Base-by-base conservation (phyloP, 192 early-diverging fungal genomes). In the Phlyctochytrium bullatum region DNA sequence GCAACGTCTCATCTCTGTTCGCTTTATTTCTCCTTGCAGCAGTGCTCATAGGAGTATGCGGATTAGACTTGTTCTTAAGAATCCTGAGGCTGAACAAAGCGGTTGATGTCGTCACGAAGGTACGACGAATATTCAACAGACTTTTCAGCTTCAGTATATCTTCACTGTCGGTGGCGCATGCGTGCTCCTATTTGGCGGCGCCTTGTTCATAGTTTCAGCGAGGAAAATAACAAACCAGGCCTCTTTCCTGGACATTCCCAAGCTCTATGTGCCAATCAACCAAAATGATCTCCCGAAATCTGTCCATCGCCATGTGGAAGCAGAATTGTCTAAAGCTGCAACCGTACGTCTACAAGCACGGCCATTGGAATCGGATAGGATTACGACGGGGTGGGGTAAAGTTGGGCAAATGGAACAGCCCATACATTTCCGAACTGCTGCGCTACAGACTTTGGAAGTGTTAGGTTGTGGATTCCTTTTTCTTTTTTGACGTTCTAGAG, bases 261-360 rank as follows among this genome's bases (percentile, higher is more conserved):
- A 77, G 40, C 36, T 73, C 2, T 77, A 73, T 58, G 62, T 77
- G 1, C 76, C 76, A 23, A 77, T 77, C 67, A 73, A 77, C 63
- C 72, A 58, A 10, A 61, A 66, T 0, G 76, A 77, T 47, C 34
- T 77, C 3, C 72, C 76, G 12, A 73, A 73, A 36, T 69, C 62
- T 29, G 76, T 73, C 1, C 58, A 73, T 52, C 20, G 57, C 0
- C 51, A 69, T 3, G 68, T 73, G 2, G 66, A 73, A 60, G 65
- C 51, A 28, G 75, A 77, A 52, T 36, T 77, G n/a, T 77, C 75
- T 17, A 34, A 57, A 4, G 71, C 69, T 3, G 70, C 75, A 10
- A 54, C 52, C 52, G 68, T 77, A 17, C 23, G 20, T 14, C 20
- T 20, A 20, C 40, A 47, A 20, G 40, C 40, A 47, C 6, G 20